Evolutionary conservation across 805 yeast genomes (phyloP).

Genomic region (Sungouiella blattae): DNA sequence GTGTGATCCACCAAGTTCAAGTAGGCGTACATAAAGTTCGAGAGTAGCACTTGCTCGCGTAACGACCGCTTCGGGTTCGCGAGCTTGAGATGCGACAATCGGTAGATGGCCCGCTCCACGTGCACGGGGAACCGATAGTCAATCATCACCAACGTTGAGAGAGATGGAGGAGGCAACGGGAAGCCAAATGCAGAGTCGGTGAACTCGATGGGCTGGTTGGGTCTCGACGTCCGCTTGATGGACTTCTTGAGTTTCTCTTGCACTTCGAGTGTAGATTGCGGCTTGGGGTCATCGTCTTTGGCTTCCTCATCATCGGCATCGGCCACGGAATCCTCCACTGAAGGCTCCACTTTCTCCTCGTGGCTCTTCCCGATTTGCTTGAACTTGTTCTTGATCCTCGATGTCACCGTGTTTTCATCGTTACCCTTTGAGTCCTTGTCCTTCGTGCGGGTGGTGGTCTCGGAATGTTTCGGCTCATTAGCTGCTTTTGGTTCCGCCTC

Average conservation of each 20-base stretch:
- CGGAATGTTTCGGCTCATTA: background rate
- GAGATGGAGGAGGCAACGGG: conserved; percentile 78
- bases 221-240: conserved; percentile 37
- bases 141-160: conserved; percentile 73
- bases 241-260: conserved; percentile 43
- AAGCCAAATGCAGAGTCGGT: conserved; percentile 85
- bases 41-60: conserved; percentile 85
- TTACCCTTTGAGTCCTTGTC: background rate
- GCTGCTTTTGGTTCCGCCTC: background rate
- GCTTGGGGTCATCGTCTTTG: conserved; percentile 19
- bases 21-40: conserved; percentile 97
- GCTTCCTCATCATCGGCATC: conserved; percentile 7
- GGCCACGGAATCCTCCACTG: conserved; percentile 5
- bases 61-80: conserved; percentile 92
- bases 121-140: conserved; percentile 89
- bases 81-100: conserved; percentile 86
- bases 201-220: conserved; percentile 46
- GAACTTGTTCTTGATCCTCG: conserved; percentile 13
- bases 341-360: conserved; percentile 5
- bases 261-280: conserved; percentile 36
- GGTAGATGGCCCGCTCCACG: conserved; percentile 92
- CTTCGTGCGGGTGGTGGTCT: background rate
- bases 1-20: conserved; percentile 92
- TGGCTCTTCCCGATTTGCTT: conserved; percentile 14
- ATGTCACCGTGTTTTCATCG: conserved; percentile 10